Base-by-base conservation (phyloP, 495 filamentous ascomycete genomes). In the Hypoxylon cercidicola region DNA sequence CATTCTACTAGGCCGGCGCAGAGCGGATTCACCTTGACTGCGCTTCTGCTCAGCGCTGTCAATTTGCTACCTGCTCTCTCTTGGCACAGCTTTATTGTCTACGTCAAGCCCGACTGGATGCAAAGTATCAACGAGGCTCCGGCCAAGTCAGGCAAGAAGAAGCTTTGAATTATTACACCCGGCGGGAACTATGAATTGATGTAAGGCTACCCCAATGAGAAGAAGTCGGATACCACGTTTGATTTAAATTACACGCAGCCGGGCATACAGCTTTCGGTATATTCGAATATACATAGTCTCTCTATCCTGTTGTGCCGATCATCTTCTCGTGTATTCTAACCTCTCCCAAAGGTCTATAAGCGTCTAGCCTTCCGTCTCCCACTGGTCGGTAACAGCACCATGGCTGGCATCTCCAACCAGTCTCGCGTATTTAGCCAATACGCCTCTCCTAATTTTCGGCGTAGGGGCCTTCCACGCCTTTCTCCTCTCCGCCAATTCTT, bases 361-460 rank as follows among this genome's bases (percentile, higher is more conserved):
- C 4, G 34, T 19, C 16, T 55, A 66, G 6, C 32, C 23, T 2
- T 66, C 56, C 8, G 16, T 18, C 2, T 61, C 60, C 72, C 72
- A 74, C 37, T 72, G 69, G 68, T 86, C 84, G 8, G 84, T 86
- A 49, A 86, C 79, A 2, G 84, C 84, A 5, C 84, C 84, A 30
- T 84, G 79, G 51, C 77, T 81, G 9, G 84, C 84, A 72, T 85
- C 82, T 3, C 84, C 81, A 1, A 86, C 84, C 47, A 85, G 62
- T 23, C 79, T 69, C 0, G 90, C 92, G 80, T 97, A 99, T 82
- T 99, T 99, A 10, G 91, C 94, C 77, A 99, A 71, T 47, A 88
- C 89, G 45, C 95, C 95, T 34, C 95, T 86, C 63, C 89, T 92
- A n/a, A 94, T 91, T 70, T 82, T 84, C 70, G 86, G 84, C 66